These are phyloP conservation scores for Erodium texanum DNA, from an alignment of 441 rosid species.

Conservation along the genomic window DNA sequence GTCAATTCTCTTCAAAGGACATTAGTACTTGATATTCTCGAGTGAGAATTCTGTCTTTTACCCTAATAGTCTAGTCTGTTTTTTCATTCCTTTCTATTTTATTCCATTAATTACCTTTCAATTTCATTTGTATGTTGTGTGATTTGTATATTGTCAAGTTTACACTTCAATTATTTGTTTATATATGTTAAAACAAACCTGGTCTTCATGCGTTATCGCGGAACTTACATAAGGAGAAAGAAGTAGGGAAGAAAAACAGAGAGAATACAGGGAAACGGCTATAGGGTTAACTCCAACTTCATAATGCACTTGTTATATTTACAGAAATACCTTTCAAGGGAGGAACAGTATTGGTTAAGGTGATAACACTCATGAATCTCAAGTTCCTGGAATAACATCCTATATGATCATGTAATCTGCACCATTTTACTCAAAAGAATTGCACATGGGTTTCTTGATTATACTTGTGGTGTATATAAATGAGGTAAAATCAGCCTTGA, in stretches of 20 bases:
- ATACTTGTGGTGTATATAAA: neutral
- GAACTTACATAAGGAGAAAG: neutral
- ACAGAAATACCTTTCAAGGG: neutral
- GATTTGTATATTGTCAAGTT: neutral
- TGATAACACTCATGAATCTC: neutral
- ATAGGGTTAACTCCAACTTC: neutral
- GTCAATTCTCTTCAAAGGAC: constrained; percentile 75
- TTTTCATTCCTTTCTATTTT: constrained; percentile 4
- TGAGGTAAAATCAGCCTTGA: neutral
- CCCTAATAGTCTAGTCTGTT: constrained; percentile 4
- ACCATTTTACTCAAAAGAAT: neutral
- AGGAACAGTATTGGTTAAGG: neutral
- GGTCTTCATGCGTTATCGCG: neutral
- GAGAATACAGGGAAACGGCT: neutral
- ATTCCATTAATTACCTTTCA: neutral
- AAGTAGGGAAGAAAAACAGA: neutral
- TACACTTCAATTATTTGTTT: neutral
- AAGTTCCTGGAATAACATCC: neutral
- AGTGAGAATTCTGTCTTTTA: constrained; percentile 54
- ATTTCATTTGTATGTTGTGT: constrained; percentile 1
- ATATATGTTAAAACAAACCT: neutral
- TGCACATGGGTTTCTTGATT: neutral
- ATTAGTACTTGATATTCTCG: constrained; percentile 85
- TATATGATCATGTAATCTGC: neutral
- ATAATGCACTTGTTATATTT: neutral